Evolutionary conservation across 2,329 filamentous ascomycete genomes (phyloP), one percentile per base, ranked within the genome.

Genomic region (Aspergillus sp.): DNA sequence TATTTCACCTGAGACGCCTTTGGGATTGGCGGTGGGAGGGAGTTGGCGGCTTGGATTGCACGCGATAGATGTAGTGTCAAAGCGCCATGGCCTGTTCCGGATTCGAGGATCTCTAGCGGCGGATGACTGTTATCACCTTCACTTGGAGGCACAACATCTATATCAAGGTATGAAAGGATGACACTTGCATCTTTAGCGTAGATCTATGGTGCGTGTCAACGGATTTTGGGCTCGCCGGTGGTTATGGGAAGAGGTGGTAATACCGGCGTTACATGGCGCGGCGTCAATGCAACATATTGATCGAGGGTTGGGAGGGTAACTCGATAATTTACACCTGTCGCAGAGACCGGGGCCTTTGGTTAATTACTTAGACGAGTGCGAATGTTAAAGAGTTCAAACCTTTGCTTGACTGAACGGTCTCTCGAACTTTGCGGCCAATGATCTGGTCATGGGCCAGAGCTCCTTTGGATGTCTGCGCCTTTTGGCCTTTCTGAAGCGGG

Each of bases 81-180:
- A 34, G 88, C 87, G 57, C 90, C 91, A 79, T 93, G 89, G n/a
- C 90, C 91, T 3, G 90, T 95, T 15, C 91, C 90, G 47, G 90
- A 90, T 74, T 95, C 91, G 52, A 95, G 86, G 45, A 95, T 89
- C 69, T 93, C 89, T 12, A 93, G 72, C 0, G 81, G 83, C 8
- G 78, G 73, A 39, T 65, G 61, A 15, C 64, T 51, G 19, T 65
- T 39, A 51, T 61, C 61, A 6, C 69, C 68, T 5, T 66, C 63
- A 13, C 73, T 65, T 12, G 75, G 71, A 5, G 74, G 70, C 3
- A 77, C 69, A 30, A 86, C 83, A 70, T 93, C 87, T 45, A 95
- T 80, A 70, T 95, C 90, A 20, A 96, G 82, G 22, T 93, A 79
- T 1, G 86, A 89, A 39, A 91, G 87, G 52, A 95, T 93, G 33